phyloP scores from a whole-genome alignment of 305 asterid genomes.

The Stenogyne calaminthoides region DNA sequence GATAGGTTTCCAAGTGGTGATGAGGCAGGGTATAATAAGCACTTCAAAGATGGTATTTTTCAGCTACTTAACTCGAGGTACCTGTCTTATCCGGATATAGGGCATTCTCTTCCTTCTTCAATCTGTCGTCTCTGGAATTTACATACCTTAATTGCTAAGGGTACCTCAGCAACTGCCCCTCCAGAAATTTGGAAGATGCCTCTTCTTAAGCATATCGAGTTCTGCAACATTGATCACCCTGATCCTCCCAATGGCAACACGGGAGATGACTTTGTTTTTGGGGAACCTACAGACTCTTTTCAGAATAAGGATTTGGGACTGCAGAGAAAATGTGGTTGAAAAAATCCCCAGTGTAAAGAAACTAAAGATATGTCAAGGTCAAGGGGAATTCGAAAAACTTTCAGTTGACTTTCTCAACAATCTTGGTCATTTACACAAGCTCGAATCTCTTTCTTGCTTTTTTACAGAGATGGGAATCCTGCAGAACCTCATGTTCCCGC shows the following conservation, averaged over 20 bases:
- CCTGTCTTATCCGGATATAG: background rate
- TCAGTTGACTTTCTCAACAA: background rate
- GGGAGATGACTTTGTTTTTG: no score
- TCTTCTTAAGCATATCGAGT: background rate
- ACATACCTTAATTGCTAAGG: background rate
- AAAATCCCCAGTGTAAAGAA: slow-evolving; percentile 6
- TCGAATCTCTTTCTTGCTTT: slow-evolving; percentile 13
- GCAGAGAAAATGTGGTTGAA: background rate
- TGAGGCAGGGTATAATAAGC: background rate
- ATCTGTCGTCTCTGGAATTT: background rate
- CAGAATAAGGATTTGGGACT: background rate
- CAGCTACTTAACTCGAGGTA: background rate
- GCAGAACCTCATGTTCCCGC: slow-evolving; percentile 1
- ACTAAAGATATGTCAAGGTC: background rate
- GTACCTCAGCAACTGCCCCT: background rate
- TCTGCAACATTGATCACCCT: no score
- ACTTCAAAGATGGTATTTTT: background rate
- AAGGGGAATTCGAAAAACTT: background rate
- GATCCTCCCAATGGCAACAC: background rate
- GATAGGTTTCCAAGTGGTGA: background rate
- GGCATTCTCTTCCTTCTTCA: background rate
- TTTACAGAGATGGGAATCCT: background rate
- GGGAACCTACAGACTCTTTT: background rate
- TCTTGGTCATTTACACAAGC: slow-evolving; percentile 18
- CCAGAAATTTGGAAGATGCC: background rate